These are phyloP conservation scores for Yarrowia keelungensis DNA, from an alignment of 805 yeast species.

Conservation along the genomic window DNA sequence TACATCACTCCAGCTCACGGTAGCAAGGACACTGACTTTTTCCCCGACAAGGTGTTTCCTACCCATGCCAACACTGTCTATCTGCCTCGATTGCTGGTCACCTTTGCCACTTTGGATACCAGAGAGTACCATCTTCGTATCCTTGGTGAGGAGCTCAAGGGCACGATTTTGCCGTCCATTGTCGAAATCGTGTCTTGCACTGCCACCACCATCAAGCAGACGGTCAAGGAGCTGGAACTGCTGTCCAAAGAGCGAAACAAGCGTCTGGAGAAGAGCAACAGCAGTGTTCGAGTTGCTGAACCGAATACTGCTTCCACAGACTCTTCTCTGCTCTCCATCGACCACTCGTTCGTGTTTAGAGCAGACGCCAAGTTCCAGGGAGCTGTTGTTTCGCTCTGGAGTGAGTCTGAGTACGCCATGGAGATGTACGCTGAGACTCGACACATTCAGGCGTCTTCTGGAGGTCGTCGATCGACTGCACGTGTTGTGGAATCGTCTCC, in stretches of 20 bases:
- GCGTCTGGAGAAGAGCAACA: constrained; percentile 10
- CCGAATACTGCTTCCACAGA: not conserved
- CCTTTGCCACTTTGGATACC: constrained; percentile 20
- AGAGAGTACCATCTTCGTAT: constrained; percentile 32
- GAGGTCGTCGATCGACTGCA: constrained; percentile 8
- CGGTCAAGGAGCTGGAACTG: constrained; percentile 25
- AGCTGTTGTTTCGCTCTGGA: constrained; percentile 45
- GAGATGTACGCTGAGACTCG: constrained; percentile 23
- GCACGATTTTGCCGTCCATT: constrained; percentile 45
- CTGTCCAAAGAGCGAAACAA: constrained; percentile 26
- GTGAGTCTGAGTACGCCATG: constrained; percentile 41
- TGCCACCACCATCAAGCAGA: constrained; percentile 29
- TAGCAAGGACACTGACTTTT: constrained; percentile 5
- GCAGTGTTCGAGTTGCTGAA: not conserved
- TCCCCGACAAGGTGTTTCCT: constrained; percentile 30
- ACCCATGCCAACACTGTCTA: constrained; percentile 34
- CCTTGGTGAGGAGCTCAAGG: constrained; percentile 46
- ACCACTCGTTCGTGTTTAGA: constrained; percentile 28
- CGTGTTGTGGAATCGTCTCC: constrained; percentile 41
- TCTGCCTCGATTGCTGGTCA: constrained; percentile 23
- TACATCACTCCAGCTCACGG: constrained; percentile 67
- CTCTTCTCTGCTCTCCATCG: constrained; percentile 12
- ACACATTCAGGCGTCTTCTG: constrained; percentile 15
- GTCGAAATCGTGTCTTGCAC: constrained; percentile 39
- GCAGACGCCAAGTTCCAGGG: constrained; percentile 44